Evolutionary conservation across 208 protist genomes (phyloP), one percentile per base, ranked within the genome.

Genomic region (Phytomonas francai): DNA sequence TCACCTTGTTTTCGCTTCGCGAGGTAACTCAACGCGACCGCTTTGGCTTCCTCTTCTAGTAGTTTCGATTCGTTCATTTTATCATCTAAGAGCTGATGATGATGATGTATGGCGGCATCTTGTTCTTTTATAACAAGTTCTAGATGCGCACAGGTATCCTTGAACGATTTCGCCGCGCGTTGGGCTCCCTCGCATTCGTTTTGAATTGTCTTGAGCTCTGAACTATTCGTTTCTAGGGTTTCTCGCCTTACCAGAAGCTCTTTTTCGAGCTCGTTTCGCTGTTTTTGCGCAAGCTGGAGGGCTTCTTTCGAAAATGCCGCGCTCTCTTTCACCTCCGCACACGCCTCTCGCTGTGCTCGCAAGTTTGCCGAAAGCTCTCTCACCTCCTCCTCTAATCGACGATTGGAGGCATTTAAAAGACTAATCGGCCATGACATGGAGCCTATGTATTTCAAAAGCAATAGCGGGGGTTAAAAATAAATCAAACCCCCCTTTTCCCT

Each of bases 331-430:
- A 81, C 34, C 45, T 94, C 83, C 11, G 14, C 64, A 31, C 72
- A 60, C n/a, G 72, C 67, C 7, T 73, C 67, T 31, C 78, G 72
- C 29, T 83, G 62, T 4, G 73, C 80, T 31, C 65, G 60, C 2
- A 91, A 33, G 5, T 79, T 63, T 5, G 67, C 42, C 7, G 73
- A 75, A 27, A 77, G 57, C 34, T 67, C 34, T 39, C 81, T 78
- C 33, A 87, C 67, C 25, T 68, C 62, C 29, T 84, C 80, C 39
- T 65, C 84, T 33, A 94, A 59, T 28, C 33, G 63, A 54, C 78
- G 81, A 72, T 94, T 94, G 34, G 77, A 74, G 33, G 79, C 74
- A 63, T 83, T 91, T 27, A 94, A 76, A 29, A 92, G 58, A 39
- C 67, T 79, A 25, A 71, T 59, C 32, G 88, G 88, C 82, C 83